phyloP scores from a whole-genome alignment of 345 rosid genomes.

The Syzygium grande region DNA sequence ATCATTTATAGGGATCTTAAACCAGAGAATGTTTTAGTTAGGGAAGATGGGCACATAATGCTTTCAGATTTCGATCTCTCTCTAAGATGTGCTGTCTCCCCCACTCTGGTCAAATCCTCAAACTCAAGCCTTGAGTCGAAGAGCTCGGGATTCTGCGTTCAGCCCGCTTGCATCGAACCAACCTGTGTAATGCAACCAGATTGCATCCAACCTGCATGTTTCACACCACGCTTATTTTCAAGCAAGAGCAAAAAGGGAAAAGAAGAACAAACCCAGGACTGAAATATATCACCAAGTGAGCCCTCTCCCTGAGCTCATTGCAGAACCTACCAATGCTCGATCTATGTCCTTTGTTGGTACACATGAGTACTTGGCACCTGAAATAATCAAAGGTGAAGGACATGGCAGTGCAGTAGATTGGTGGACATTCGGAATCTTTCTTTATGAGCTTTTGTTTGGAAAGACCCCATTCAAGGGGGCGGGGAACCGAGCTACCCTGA shows the following conservation, averaged over 20 bases:
- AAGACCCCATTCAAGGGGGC: conserved; percentile 37
- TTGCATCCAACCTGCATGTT: conserved; percentile 17
- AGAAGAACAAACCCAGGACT: conserved; percentile 3
- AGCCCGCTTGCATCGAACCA: conserved; percentile 16
- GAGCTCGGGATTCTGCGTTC: conserved; percentile 12
- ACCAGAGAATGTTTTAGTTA: conserved; percentile 58
- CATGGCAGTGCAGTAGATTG: conserved; percentile 44
- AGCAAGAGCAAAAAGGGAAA: conserved; percentile 7
- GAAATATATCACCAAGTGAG: conserved; percentile 15
- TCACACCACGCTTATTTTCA: conserved; percentile 6
- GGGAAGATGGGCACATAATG: conserved; percentile 65
- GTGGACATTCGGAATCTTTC: conserved; percentile 44
- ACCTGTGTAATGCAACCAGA: conserved; percentile 13
- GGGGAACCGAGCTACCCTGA: conserved; percentile 32
- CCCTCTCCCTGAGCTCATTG: conserved; percentile 32
- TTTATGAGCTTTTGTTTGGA: conserved; percentile 32
- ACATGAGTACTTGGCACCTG: conserved; percentile 39
- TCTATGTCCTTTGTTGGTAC: conserved; percentile 45
- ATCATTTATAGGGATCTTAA: conserved; percentile 43
- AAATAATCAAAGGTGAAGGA: conserved; percentile 39
- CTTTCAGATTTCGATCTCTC: conserved; percentile 61
- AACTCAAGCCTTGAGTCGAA: not conserved
- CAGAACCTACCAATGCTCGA: conserved; percentile 34
- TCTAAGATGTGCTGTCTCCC: conserved; percentile 17
- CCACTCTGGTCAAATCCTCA: conserved; percentile 14